Evolutionary conservation across 495 filamentous ascomycete species (phyloP), one percentile per base, ranked within the genome.

Genomic region (Delitschia confertaspora): DNA sequence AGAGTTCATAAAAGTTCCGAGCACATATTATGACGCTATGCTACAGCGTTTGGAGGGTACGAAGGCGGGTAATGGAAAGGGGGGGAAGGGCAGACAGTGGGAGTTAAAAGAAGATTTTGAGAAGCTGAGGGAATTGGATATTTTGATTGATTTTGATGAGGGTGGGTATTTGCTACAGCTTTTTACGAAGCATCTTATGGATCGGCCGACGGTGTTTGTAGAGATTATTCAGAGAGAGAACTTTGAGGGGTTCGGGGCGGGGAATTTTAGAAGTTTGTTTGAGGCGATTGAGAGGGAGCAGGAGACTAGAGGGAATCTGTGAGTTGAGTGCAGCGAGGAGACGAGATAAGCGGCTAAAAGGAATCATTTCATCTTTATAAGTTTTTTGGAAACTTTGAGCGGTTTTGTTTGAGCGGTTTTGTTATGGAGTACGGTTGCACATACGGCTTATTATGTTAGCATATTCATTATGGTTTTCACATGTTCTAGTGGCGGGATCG

Each of bases 201-300:
- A 95, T 61, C 76, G 88, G 0, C 88, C 88, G 3, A 95, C 88
- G 1, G 86, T 94, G 0, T 94, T 95, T 60, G 74, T 95, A 42
- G 88, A 94, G 72, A 88, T 95, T 47, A 94, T 95, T 55, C 83
- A 94, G 63, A 67, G 86, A 25, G 75, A 86, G 48, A 78, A 86
- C 47, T 95, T 95, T 62, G 72, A 77, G 7, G 88, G 88, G 0
- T 94, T 95, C 52, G 86, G 88, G 3, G 88, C 86, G 2, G 88
- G 88, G n/a, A 94, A 94, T 58, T 93, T 94, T 67, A 93, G 85
- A 73, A 85, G 78, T 38, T 52, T 94, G 49, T 94, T 94, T 56
- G 86, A 94, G 66, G 88, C 88, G 3, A 85, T 95, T 62, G 88
- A 94, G 71, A 62, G 85, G 14, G 87, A 93, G 59, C 88, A 94